phyloP scores from a whole-genome alignment of 2,329 filamentous ascomycete species.

The Cladorrhinum sp. region DNA sequence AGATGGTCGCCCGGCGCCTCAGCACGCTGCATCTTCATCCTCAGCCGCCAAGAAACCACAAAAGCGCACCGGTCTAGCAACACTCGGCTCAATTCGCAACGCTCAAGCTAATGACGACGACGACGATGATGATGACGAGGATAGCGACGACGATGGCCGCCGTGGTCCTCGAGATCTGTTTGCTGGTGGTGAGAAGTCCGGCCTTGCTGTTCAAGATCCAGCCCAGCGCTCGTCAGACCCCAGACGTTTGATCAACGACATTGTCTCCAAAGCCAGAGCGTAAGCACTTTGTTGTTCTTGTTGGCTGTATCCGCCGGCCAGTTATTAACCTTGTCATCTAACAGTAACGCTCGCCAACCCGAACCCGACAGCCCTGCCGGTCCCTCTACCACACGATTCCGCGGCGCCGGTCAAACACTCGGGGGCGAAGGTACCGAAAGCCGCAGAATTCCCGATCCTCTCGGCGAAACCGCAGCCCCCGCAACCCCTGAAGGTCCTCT shows the following conservation, averaged over 20 bases:
- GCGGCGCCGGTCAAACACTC: conserved; percentile 69
- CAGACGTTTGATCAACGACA: conserved; percentile 58
- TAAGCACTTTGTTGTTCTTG: conserved; percentile 37
- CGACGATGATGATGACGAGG: conserved; percentile 59
- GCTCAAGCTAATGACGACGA: conserved; percentile 52
- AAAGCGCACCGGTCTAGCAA: conserved; percentile 60
- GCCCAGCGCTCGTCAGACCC: conserved; percentile 45
- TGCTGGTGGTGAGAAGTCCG: conserved; percentile 82
- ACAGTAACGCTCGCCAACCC: conserved; percentile 59
- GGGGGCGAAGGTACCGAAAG: conserved; percentile 75
- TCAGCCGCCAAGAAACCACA: conserved; percentile 41
- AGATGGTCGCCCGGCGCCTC: conserved; percentile 58
- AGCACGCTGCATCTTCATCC: conserved; percentile 35
- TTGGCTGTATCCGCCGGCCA: neutral
- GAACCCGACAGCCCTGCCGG: conserved; percentile 47
- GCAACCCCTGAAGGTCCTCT: conserved; percentile 42
- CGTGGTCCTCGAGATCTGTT: conserved; percentile 67
- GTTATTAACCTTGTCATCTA: conserved; percentile 19
- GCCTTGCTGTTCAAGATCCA: conserved; percentile 64
- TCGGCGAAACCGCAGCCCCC: conserved; percentile 31
- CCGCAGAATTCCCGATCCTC: conserved; percentile 62
- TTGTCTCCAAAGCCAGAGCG: conserved; percentile 62
- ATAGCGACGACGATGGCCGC: conserved; percentile 54
- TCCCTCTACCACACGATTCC: conserved; percentile 56
- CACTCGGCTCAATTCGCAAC: conserved; percentile 54